Base-by-base conservation (phyloP, 2,329 filamentous ascomycete genomes). In the Colletotrichum gigasporum region DNA sequence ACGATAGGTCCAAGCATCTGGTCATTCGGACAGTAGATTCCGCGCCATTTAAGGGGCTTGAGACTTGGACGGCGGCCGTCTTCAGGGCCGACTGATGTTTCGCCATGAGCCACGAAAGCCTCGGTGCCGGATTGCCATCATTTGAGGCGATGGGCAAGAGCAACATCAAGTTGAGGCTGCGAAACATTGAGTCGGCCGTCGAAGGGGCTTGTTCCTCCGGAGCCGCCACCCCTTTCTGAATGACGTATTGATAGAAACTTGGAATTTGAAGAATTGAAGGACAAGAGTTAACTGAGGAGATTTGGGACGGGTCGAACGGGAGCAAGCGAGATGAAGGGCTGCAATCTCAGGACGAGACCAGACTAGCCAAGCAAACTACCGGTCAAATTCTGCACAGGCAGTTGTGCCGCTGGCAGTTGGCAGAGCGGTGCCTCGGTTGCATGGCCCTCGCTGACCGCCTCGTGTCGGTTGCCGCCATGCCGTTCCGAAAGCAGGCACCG, bases 401-500 rank as follows among this genome's bases (percentile, higher is more conserved):
- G 22, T 56, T 41, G 22, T 34, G n/a, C n/a, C 28, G 18, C 20
- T 22, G 26, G 22, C 20, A 14, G 16, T n/a, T 22, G 11, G 16
- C 10, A 14, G 2, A 22, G 16, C 5, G 14, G n/a, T 42, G 59
- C 54, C 54, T 59, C 39, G 45, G 60, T 47, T 45, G 47, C 34
- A 24, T 54, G 55, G 34, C 22, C 18, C 14, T 26, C 32, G 22
- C 30, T 37, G 45, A 42, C 60, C 37, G 37, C 45, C 53, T 57
- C 55, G 32, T 62, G 26, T 34, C 18, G 42, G 58, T 22, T 22
- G 24, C 35, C 44, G 44, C 35, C 50, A 30, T 1, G 28, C 35
- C 47, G 55, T 54, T 64, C 56, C 56, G 56, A 64, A 64, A 61
- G 34, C 61, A 61, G 47, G 12, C 10, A 30, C 42, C 26, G 37